Evolutionary conservation across 495 filamentous ascomycete genomes (phyloP).

Genomic region (Neurospora discreta): DNA sequence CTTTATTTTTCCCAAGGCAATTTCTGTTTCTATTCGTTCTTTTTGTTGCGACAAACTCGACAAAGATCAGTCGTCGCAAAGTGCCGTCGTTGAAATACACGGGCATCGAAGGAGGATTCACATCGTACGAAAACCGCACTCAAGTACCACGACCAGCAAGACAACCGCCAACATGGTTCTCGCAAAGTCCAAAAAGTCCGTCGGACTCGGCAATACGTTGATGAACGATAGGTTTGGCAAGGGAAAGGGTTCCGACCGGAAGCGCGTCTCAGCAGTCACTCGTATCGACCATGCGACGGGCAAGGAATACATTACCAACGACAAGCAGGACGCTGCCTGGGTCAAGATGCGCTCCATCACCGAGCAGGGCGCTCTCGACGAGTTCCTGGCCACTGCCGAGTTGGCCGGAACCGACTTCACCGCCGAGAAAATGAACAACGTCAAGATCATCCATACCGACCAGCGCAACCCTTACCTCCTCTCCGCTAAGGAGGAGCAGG

Average conservation of each 20-base stretch:
- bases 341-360: conserved; percentile 98
- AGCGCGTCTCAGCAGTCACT: conserved; percentile 50
- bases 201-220: conserved; percentile 72
- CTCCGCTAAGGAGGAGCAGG: conserved; percentile 74
- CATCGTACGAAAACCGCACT: not conserved
- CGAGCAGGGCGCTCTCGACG: conserved; percentile 89
- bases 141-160: not conserved
- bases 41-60: not conserved
- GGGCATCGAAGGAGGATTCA: not conserved
- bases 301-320: conserved; percentile 60
- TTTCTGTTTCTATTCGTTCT: not conserved
- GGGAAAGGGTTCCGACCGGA: conserved; percentile 61
- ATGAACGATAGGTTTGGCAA: conserved; percentile 93
- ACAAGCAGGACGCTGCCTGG: conserved; percentile 66
- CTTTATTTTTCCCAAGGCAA: not conserved
- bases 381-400: conserved; percentile 67
- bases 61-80: not conserved
- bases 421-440: conserved; percentile 95
- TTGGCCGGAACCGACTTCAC: conserved; percentile 97
- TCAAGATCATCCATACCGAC: conserved; percentile 93
- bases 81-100: not conserved
- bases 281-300: conserved; percentile 51
- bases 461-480: conserved; percentile 94
- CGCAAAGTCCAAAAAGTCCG: conserved; percentile 87
- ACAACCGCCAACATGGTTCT: conserved; percentile 57